Evolutionary conservation across 805 yeast genomes (phyloP).

Genomic region (Zygoascus tannicola): DNA sequence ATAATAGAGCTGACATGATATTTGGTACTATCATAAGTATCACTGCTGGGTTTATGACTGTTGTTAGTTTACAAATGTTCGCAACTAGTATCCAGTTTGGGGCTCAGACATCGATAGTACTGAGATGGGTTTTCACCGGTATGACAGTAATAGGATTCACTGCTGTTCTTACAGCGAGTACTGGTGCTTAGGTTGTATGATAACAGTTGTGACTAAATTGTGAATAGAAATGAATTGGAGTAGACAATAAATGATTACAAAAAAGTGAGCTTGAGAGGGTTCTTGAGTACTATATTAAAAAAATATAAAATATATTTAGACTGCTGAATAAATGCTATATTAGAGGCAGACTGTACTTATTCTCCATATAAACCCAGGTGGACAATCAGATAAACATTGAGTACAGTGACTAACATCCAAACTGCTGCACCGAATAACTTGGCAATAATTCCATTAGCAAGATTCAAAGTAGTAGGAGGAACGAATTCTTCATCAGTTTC

Average conservation of each 20-base stretch:
- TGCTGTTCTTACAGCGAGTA: slow-evolving; percentile 23
- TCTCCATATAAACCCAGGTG: slow-evolving; percentile 31
- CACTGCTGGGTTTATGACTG: slow-evolving; percentile 76
- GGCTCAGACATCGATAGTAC: slow-evolving; percentile 52
- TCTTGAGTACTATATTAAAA: too few species aligned
- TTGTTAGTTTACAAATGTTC: slow-evolving; percentile 80
- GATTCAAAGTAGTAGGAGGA: slow-evolving; percentile 12
- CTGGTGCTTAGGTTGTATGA: too few species aligned
- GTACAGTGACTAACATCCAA: slow-evolving; percentile 63
- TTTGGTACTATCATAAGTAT: slow-evolving; percentile 60
- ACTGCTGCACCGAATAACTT: slow-evolving; percentile 43
- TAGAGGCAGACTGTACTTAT: too few species aligned
- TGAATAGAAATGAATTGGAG: too few species aligned
- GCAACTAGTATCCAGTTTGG: slow-evolving; percentile 75
- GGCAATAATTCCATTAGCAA: slow-evolving; percentile 47
- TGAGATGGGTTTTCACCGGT: slow-evolving; percentile 54
- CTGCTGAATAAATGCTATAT: too few species aligned
- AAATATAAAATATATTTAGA: too few species aligned
- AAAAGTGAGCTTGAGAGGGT: too few species aligned
- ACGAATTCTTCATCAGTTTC: slow-evolving; percentile 5
- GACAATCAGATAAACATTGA: slow-evolving; percentile 58
- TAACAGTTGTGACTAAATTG: too few species aligned
- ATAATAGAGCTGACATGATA: slow-evolving; percentile 29
- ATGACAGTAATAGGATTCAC: slow-evolving; percentile 46
- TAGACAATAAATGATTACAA: too few species aligned